These are phyloP conservation scores for Arctostaphylos glauca DNA, from an alignment of 148 eudicot genomes.

Conservation along the genomic window DNA sequence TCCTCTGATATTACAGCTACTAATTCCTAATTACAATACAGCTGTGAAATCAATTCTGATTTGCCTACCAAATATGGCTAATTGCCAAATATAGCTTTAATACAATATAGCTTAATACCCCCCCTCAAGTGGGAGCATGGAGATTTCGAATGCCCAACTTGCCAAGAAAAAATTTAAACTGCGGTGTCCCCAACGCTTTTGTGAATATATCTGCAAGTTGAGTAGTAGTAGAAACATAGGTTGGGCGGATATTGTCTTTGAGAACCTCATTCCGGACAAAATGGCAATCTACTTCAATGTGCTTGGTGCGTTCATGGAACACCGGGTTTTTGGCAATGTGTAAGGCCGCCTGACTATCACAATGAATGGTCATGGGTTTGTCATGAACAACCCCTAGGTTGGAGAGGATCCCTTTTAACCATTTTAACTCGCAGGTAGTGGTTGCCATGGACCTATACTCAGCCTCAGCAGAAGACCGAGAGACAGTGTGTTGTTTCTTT, in stretches of 20 bases:
- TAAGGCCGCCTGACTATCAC: neutral
- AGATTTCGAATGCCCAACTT: neutral
- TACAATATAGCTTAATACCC: no score
- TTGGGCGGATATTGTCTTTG: no score
- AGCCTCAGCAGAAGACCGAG: neutral
- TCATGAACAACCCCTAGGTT: neutral
- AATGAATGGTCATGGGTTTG: neutral
- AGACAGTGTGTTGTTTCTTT: neutral
- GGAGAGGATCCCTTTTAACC: neutral
- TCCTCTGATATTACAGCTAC: no score
- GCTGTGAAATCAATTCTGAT: no score
- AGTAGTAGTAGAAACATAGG: neutral
- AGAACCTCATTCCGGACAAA: neutral
- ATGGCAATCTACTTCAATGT: neutral
- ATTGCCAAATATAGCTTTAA: no score
- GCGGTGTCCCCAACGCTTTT: no score
- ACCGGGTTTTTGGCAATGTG: neutral
- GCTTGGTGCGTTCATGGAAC: neutral
- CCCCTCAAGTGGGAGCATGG: slow-evolving; percentile 5
- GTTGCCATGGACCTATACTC: neutral
- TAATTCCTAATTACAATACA: no score
- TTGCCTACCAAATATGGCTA: no score
- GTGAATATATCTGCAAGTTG: neutral
- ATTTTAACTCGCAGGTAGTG: neutral
- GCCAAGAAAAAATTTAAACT: no score